phyloP scores from a whole-genome alignment of 768 basidiomycete species.

The Suillus spraguei region DNA sequence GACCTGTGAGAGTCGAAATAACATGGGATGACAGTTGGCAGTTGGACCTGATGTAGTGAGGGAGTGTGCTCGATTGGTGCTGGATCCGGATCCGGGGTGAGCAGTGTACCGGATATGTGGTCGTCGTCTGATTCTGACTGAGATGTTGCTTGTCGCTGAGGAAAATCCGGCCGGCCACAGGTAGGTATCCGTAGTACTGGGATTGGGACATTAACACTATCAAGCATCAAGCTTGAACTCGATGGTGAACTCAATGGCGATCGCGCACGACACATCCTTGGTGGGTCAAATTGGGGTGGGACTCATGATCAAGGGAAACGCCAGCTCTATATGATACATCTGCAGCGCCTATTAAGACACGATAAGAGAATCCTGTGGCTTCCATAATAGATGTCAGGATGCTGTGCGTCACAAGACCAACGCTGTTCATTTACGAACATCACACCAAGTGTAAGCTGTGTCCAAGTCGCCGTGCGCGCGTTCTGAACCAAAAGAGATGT shows the following conservation, averaged over 20 bases:
- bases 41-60: neutral
- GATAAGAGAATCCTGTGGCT: slow-evolving; percentile 2
- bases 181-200: neutral
- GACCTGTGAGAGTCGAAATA: too few species aligned
- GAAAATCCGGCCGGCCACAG: neutral
- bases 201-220: too few species aligned
- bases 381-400: neutral
- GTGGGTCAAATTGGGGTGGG: too few species aligned
- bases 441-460: neutral
- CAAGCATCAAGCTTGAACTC: neutral
- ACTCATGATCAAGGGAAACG: neutral
- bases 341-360: neutral
- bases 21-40: too few species aligned
- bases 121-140: neutral
- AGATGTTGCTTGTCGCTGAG: neutral
- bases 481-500: neutral
- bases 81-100: neutral
- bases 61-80: neutral
- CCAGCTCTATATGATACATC: slow-evolving; percentile 4
- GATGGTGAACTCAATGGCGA: neutral
- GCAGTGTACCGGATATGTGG: neutral
- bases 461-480: neutral
- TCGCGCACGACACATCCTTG: neutral
- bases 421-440: neutral
- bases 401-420: neutral